Conservation (phyloP, 495 filamentous ascomycete species). For the Neurospora sp. region DNA sequence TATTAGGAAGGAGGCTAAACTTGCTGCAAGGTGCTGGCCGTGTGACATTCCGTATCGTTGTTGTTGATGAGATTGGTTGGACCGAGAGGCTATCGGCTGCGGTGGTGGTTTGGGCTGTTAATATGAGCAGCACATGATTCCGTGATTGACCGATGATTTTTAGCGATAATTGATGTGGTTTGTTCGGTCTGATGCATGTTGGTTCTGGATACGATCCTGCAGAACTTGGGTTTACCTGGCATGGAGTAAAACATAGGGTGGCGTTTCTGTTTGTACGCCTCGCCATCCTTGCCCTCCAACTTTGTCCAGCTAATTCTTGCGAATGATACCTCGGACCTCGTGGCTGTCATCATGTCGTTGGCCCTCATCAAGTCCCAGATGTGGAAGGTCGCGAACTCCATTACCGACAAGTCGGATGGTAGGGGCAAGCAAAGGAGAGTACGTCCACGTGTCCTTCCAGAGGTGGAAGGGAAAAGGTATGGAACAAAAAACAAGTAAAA, state of each 20-base stretch:
- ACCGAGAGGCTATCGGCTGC: not conserved
- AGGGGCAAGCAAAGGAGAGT: not conserved
- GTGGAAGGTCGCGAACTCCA: not conserved
- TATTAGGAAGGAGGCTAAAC: not conserved
- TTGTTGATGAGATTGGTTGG: not conserved
- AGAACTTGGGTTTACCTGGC: not conserved
- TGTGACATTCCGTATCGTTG: not conserved
- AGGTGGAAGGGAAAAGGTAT: not conserved
- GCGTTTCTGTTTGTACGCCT: not conserved
- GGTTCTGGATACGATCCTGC: not conserved
- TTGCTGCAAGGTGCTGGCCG: not conserved
- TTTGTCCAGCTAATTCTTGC: not conserved
- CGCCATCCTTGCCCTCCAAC: not conserved
- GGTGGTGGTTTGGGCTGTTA: not conserved
- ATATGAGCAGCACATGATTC: not conserved
- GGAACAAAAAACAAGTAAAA: not conserved
- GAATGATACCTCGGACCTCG: not conserved
- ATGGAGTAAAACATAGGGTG: not conserved
- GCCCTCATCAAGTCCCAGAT: not conserved
- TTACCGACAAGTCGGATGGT: not conserved
- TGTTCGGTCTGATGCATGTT: not conserved
- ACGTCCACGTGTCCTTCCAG: not conserved
- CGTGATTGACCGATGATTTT: not conserved
- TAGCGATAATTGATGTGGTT: not conserved
- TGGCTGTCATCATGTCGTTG: not conserved